A percentile compares a stretch with the other conserved stretches of the same genome.
phyloP scores from a whole-genome alignment of 2,329 filamentous ascomycete species.

The Fusarium keratoplasticum region DNA sequence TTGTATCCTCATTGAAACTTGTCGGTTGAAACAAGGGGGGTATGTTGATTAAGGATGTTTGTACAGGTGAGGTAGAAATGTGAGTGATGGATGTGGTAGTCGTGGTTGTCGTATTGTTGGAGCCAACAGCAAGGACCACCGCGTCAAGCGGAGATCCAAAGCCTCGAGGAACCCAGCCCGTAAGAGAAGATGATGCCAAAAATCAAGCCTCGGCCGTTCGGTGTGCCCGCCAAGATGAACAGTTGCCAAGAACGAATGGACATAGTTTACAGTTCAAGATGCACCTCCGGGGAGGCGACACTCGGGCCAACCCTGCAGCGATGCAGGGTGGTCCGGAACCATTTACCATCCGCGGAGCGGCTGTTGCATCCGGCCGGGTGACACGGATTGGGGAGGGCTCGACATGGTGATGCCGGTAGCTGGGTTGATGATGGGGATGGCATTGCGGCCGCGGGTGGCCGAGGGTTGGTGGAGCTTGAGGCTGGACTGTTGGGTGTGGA shows the following conservation, averaged over 20 bases:
- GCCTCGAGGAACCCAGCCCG: conserved; percentile 54
- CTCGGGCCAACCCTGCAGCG: conserved; percentile 48
- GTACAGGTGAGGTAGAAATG: conserved; percentile 55
- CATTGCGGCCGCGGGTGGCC: conserved; percentile 89
- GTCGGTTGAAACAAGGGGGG: conserved; percentile 46
- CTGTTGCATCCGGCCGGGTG: conserved; percentile 71
- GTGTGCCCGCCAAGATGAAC: conserved; percentile 64
- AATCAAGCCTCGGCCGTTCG: conserved; percentile 47
- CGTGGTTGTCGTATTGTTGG: conserved; percentile 39
- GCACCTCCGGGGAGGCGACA: conserved; percentile 52
- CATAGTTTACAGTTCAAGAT: conserved; percentile 50
- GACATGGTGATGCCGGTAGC: conserved; percentile 88
- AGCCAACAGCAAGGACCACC: conserved; percentile 46
- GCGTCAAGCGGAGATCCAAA: conserved; percentile 43
- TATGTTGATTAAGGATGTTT: conserved; percentile 63
- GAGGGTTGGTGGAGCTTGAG: conserved; percentile 92
- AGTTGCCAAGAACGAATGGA: conserved; percentile 57
- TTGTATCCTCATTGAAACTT: conserved; percentile 49
- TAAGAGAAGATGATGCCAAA: conserved; percentile 57
- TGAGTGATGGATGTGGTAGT: conserved; percentile 21
- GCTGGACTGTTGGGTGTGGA: conserved; percentile 72
- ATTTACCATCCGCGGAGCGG: conserved; percentile 66
- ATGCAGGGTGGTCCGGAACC: conserved; percentile 45
- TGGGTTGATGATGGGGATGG: conserved; percentile 98
- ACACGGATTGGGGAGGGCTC: conserved; percentile 83